Percentiles rank a stretch among this genome's conserved stretches.
Evolutionary conservation across 2,329 filamentous ascomycete genomes (phyloP).

Genomic region (Ophiostoma novo-ulmi): DNA sequence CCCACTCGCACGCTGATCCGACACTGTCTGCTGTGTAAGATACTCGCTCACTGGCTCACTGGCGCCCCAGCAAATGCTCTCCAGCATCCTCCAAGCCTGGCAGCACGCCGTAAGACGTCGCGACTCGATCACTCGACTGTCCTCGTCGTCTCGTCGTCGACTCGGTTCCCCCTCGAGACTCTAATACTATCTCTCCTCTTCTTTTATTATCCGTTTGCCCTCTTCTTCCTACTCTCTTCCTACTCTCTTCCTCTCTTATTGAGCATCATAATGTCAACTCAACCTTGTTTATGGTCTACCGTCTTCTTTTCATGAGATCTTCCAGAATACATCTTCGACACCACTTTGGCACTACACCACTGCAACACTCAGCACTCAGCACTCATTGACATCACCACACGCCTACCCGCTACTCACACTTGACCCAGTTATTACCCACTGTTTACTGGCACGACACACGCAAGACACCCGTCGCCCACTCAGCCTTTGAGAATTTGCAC

Average conservation of each 20-base stretch:
- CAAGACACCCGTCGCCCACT: constrained; percentile 15
- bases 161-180: background rate
- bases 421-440: constrained; percentile 17
- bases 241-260: background rate
- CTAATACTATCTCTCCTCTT: background rate
- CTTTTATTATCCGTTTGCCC: background rate
- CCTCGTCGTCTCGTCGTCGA: background rate
- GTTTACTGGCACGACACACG: constrained; percentile 17
- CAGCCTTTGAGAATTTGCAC: background rate
- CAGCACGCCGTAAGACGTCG: background rate
- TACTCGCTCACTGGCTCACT: background rate
- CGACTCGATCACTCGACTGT: background rate
- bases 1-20: background rate
- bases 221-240: background rate
- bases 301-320: background rate
- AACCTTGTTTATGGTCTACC: too few relatives aligned
- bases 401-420: constrained; percentile 15
- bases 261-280: too few relatives aligned
- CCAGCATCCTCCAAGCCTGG: background rate
- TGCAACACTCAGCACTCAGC: too few relatives aligned
- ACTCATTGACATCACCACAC: too few relatives aligned
- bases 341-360: background rate
- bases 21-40: too few relatives aligned
- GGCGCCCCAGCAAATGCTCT: background rate
- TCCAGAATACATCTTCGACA: background rate